These are phyloP conservation scores for Chiua virens DNA, from an alignment of 768 basidiomycete genomes.

Conservation along the genomic window DNA sequence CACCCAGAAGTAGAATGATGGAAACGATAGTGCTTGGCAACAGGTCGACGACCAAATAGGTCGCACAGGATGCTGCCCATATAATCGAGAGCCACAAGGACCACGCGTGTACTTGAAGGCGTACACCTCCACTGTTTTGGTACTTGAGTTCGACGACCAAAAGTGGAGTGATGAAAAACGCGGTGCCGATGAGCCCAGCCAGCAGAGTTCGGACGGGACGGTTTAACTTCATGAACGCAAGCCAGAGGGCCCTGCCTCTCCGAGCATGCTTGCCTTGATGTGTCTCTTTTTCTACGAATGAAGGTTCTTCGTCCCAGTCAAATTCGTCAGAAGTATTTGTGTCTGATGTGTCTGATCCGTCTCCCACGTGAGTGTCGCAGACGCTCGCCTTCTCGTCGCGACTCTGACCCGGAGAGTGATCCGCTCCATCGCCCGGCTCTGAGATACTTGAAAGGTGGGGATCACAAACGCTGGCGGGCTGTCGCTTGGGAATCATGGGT, in stretches of 20 bases:
- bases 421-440: conserved; percentile 7
- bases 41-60: conserved; percentile 64
- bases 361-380: conserved; percentile 6
- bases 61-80: conserved; percentile 62
- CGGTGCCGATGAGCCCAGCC: conserved; percentile 56
- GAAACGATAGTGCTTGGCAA: conserved; percentile 57
- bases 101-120: conserved; percentile 58
- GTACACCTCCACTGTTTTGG: conserved; percentile 40
- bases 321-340: conserved; percentile 71
- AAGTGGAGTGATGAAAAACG: conserved; percentile 66
- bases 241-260: conserved; percentile 62
- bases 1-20: conserved; percentile 53
- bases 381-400: conserved; percentile 14
- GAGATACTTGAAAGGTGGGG: conserved; percentile 1
- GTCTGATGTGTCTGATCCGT: conserved; percentile 36
- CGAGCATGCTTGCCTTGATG: conserved; percentile 46
- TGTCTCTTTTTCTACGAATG: conserved; percentile 29
- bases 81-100: conserved; percentile 69
- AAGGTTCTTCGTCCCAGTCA: conserved; percentile 64
- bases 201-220: conserved; percentile 58
- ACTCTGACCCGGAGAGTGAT: neutral
- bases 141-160: conserved; percentile 69
- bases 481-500: conserved; percentile 16
- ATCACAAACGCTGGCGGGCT: conserved; percentile 4
- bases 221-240: conserved; percentile 66